Evolutionary conservation across 1,284 basidiomycete genomes (phyloP).

Genomic region (Sanghuangporus sanghuang): DNA sequence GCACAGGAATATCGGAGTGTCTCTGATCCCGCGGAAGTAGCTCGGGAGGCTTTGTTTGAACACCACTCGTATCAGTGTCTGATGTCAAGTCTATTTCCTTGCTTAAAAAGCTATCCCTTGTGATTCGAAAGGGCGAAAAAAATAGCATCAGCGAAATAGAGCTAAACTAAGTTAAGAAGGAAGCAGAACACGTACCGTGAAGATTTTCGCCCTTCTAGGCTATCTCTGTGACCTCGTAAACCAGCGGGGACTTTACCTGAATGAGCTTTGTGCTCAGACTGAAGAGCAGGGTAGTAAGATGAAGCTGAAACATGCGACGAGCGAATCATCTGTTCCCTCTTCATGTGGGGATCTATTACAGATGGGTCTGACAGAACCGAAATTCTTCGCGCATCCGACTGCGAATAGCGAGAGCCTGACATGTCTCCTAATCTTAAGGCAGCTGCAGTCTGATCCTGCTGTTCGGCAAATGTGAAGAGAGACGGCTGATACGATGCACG

Average conservation of each 20-base stretch:
- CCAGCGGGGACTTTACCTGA: neutral
- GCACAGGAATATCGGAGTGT: slow-evolving; percentile 8
- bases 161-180: neutral
- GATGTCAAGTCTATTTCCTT: slow-evolving; percentile 9
- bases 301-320: slow-evolving; percentile 7
- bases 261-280: neutral
- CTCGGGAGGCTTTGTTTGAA: neutral
- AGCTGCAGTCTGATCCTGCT: slow-evolving; percentile 9
- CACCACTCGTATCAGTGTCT: neutral
- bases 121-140: neutral
- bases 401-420: slow-evolving; percentile 1
- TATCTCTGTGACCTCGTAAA: slow-evolving; percentile 2
- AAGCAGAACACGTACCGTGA: slow-evolving; percentile 9
- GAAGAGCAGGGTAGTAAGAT: slow-evolving; percentile 8
- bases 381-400: slow-evolving; percentile 8
- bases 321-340: slow-evolving; percentile 4
- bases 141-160: neutral
- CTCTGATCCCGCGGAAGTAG: slow-evolving; percentile 1
- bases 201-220: slow-evolving; percentile 12
- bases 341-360: slow-evolving; percentile 15
- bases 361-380: slow-evolving; percentile 18
- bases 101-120: slow-evolving; percentile 13
- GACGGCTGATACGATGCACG: slow-evolving; percentile 17
- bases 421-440: neutral
- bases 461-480: slow-evolving; percentile 15